Evolutionary conservation across 202 grass and related monocot species (phyloP), one percentile per base, ranked within the genome.

Genomic region (Brachypodium distachyon): DNA sequence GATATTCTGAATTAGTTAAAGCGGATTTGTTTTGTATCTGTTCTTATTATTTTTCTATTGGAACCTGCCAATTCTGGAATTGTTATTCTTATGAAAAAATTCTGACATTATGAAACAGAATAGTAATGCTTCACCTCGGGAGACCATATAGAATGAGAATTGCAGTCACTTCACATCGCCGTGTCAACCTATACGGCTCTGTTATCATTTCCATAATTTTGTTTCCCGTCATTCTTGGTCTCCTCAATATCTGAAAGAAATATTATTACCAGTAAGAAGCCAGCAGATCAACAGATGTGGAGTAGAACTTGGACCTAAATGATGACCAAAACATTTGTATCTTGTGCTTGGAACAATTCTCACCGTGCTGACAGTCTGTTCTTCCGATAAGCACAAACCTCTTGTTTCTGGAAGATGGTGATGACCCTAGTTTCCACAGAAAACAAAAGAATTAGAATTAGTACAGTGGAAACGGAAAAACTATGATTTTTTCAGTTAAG

Each of bases 341-440:
- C 56, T 74, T 11, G 23, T 62, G 29, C 77, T 59, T 40, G 0
- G 23, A 73, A 84, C 5, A 10, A 55, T 49, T 80, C 77, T 80
- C 48, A 98, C 96, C 83, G 91, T 98, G 87, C 91, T 94, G 58
- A 98, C 87, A 76, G 91, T 98, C 65, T 94, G 89, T 61, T 98
- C 91, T 88, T 98, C 96, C 50, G 91, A 94, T 80, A 98, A 83
- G 59, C 96, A 98, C 47, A 98, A 88, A 64, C 96, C 91, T 90
- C 96, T 95, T 51, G 96, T 98, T 92, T 98, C 96, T 68, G 91
- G 96, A 75, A 98, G 89, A 74, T 92, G 96, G 85, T 95, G 87
- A 43, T 98, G 96, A 4, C 87, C 91, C 87, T 94, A 32, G 44
- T 74, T 60, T 29, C 85, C 77, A 76, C 33, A 80, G 21, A 67